Evolutionary conservation across 75 land plant genomes (phyloP).

Genomic region (Pinus taeda): DNA sequence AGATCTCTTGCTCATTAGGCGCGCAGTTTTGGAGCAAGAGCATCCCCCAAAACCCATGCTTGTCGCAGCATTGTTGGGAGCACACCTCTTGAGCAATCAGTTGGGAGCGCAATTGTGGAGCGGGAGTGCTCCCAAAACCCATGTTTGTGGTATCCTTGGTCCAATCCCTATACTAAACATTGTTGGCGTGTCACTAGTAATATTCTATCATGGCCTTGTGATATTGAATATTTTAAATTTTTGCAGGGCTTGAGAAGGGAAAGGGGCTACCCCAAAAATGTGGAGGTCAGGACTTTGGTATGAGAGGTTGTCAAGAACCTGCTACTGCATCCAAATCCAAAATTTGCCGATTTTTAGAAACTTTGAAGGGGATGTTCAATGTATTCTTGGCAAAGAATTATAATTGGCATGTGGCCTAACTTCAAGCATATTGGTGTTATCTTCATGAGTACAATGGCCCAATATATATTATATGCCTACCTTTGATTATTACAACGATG

Average conservation of each 20-base stretch:
- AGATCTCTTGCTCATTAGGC: no score
- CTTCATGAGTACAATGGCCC: slow-evolving; percentile 48
- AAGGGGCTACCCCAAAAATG: slow-evolving; percentile 59
- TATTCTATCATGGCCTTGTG: no score
- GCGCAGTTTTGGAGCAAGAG: no score
- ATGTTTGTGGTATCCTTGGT: no score
- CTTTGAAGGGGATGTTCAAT: slow-evolving; percentile 20
- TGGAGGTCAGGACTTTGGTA: slow-evolving; percentile 45
- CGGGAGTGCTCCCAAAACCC: no score
- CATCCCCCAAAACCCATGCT: no score
- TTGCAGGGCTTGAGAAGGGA: slow-evolving; percentile 64
- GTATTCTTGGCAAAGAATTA: slow-evolving; percentile 31
- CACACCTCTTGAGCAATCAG: no score
- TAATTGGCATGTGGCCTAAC: slow-evolving; percentile 62
- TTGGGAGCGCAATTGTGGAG: no score
- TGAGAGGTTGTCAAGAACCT: slow-evolving; percentile 9
- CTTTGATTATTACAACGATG: slow-evolving; percentile 18
- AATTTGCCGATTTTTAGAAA: slow-evolving; percentile 13
- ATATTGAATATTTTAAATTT: no score
- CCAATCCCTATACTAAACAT: no score
- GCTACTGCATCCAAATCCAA: slow-evolving; percentile 17
- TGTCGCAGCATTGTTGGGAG: no score
- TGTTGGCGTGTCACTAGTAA: no score
- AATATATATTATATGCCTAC: slow-evolving; percentile 36
- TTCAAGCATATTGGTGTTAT: slow-evolving; percentile 18